These are phyloP conservation scores for Pleodorina starrii DNA, from an alignment of 139 green algal genomes.

Conservation along the genomic window DNA sequence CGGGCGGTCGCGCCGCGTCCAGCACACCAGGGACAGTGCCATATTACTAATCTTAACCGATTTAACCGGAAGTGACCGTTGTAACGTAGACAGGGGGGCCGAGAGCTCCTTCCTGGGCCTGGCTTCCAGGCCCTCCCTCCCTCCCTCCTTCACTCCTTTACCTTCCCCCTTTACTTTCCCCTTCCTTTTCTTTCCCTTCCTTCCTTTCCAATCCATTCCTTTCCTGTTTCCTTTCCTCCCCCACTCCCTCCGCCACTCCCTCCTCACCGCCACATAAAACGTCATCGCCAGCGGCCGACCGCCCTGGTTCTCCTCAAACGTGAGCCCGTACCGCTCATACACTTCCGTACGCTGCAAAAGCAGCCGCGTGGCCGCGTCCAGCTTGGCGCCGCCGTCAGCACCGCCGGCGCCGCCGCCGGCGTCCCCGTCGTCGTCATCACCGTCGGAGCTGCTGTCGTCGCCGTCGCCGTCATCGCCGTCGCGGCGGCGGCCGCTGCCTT, in stretches of 20 bases:
- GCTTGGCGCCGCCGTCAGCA: background rate
- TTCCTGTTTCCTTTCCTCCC: background rate
- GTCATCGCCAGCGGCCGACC: background rate
- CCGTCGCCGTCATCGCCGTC: background rate
- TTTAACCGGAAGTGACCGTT: too few relatives aligned
- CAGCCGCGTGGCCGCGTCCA: background rate
- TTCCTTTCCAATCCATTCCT: background rate
- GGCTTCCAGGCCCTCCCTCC: too few relatives aligned
- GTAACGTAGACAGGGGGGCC: too few relatives aligned
- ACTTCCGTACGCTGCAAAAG: constrained; percentile 11
- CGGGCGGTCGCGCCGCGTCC: too few relatives aligned
- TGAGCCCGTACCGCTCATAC: constrained; percentile 30
- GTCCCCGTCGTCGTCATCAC: background rate
- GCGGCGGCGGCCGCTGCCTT: background rate
- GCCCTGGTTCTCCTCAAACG: constrained; percentile 44
- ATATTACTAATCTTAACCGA: too few relatives aligned
- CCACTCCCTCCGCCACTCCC: background rate
- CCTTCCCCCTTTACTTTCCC: too few relatives aligned
- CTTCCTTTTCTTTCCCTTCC: background rate
- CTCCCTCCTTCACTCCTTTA: too few relatives aligned
- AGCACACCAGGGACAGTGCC: too few relatives aligned
- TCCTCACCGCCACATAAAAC: constrained; percentile 39
- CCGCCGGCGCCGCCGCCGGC: too few relatives aligned
- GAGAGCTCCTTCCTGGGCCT: too few relatives aligned
- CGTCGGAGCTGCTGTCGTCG: background rate